Conservation (phyloP, 805 yeast species). For the Ogataea siamensis region DNA sequence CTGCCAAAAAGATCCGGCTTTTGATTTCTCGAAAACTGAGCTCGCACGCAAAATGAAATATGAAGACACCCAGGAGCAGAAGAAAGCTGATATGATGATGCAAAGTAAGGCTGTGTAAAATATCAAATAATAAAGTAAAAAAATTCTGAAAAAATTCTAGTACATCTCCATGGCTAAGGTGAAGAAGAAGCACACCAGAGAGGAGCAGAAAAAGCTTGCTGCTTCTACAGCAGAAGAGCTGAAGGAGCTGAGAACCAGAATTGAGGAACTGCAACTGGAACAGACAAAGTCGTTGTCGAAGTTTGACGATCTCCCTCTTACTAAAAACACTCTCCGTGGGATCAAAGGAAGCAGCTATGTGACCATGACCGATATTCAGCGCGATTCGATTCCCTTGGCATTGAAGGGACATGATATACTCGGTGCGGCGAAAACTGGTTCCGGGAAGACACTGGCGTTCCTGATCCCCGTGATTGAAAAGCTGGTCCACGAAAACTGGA, state of each 20-base stretch:
- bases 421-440: conserved; percentile 88
- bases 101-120: conserved; percentile 15
- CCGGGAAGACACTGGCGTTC: conserved; percentile 89
- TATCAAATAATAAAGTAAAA: conserved; percentile 5
- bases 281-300: conserved; percentile 38
- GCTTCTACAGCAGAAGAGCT: conserved; percentile 36
- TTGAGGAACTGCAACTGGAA: conserved; percentile 53
- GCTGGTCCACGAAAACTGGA: conserved; percentile 67
- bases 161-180: conserved; percentile 29
- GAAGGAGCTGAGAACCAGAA: conserved; percentile 45
- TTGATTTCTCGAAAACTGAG: conserved; percentile 31
- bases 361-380: conserved; percentile 83
- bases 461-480: conserved; percentile 76
- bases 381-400: conserved; percentile 69
- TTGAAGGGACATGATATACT: conserved; percentile 76
- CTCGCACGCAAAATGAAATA: conserved; percentile 32
- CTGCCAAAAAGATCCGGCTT: conserved; percentile 25
- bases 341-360: conserved; percentile 75
- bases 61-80: conserved; percentile 28
- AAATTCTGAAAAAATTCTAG: conserved; percentile 3
- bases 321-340: conserved; percentile 64
- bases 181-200: conserved; percentile 27
- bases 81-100: conserved; percentile 28
- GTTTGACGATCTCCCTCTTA: conserved; percentile 78
- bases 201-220: conserved; percentile 30